phyloP scores from a whole-genome alignment of 2,329 filamentous ascomycete genomes.

The Sclerotiophoma versabilis region DNA sequence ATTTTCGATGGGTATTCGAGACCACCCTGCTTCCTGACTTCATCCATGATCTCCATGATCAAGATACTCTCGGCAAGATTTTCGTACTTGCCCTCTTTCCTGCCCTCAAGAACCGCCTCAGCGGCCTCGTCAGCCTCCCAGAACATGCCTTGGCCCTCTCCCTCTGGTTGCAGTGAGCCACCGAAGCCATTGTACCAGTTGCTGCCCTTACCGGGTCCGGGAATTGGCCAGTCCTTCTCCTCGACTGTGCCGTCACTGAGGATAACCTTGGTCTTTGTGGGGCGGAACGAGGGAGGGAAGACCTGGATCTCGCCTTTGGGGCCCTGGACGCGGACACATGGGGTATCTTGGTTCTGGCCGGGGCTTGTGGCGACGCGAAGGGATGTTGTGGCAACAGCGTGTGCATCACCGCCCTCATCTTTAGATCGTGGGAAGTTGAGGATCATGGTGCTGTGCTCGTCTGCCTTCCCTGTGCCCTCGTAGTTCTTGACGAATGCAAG shows the following conservation, averaged over 20 bases:
- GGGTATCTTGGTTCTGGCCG: constrained; percentile 62
- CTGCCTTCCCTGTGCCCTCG: constrained; percentile 74
- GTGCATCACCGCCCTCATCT: constrained; percentile 62
- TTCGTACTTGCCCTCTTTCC: constrained; percentile 70
- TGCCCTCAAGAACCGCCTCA: constrained; percentile 76
- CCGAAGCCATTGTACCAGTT: constrained; percentile 59
- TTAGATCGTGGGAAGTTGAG: constrained; percentile 72
- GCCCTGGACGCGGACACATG: constrained; percentile 81
- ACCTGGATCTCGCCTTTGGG: constrained; percentile 84
- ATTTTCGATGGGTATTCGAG: constrained; percentile 71
- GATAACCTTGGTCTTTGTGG: constrained; percentile 70
- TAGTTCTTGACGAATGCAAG: constrained; percentile 72
- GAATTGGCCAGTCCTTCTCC: constrained; percentile 55
- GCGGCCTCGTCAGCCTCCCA: constrained; percentile 86
- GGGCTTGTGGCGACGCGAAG: constrained; percentile 60
- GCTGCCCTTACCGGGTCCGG: constrained; percentile 56
- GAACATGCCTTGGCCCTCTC: constrained; percentile 81
- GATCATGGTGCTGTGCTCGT: constrained; percentile 80
- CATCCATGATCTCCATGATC: constrained; percentile 85
- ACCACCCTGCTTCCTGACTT: constrained; percentile 68
- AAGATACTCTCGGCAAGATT: constrained; percentile 78
- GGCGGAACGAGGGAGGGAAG: constrained; percentile 73
- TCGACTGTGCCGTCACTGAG: constrained; percentile 57
- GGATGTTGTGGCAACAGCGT: constrained; percentile 70
- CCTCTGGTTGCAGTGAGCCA: constrained; percentile 56